Evolutionary conservation across 495 filamentous ascomycete genomes (phyloP), one percentile per base, ranked within the genome.

Genomic region (Usnea hakonensis): DNA sequence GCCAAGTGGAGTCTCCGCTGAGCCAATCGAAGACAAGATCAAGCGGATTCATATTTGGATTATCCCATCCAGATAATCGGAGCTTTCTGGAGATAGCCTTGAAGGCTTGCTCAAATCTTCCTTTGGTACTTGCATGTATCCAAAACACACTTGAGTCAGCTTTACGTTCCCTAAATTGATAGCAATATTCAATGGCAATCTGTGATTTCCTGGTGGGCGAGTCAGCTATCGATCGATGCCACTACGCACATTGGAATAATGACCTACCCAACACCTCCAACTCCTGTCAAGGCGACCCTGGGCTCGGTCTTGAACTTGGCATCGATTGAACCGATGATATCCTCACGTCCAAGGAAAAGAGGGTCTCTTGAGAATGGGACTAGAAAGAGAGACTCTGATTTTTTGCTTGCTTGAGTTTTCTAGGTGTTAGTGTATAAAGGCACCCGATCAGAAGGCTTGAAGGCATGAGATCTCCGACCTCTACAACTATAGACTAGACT

Each of bases 21-120:
- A 61, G 38, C 59, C 59, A 61, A 4, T 61, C 35, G 36, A 19
- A 32, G 19, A 61, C 32, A 3, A 61, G n/a, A 19, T 61, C 8
- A 28, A 54, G 38, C 6, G 30, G 4, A 38, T 61, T 19, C 2
- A 1, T 13, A 14, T 7, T 5, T 21, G 57, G 57, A 2, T 59
- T n/a, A 5, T 59, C 19, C 28, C 43, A 59, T 7, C 55, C 44
- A 8, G 41, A 14, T 3, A 64, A 8, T 7, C 37, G 32, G 3
- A 21, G n/a, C 28, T 10, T 41, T 32, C 30, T 58, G 9, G 44
- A 41, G 26, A 64, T 64, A n/a, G 35, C 62, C 11, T 36, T 9
- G 35, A 32, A 38, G 13, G 52, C 55, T 36, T 40, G 44, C 38
- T 40, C 57, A 26, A 63, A 44, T 11, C 61, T 40, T 23, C 58